A percentile compares a stretch with the other conserved stretches of the same genome.
phyloP scores from a whole-genome alignment of 2,329 filamentous ascomycete genomes.

The Fusarium ramigenum region DNA sequence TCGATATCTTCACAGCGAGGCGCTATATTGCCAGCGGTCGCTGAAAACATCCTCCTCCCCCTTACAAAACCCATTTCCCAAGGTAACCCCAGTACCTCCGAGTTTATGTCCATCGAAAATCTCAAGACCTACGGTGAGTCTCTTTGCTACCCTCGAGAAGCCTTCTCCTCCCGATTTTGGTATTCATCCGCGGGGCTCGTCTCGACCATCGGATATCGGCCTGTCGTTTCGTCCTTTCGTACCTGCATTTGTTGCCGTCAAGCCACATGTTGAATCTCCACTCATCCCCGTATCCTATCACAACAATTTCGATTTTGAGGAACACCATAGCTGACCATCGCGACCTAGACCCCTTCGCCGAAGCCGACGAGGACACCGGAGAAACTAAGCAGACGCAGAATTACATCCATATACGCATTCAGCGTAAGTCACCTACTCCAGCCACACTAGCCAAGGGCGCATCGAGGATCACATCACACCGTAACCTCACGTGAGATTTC shows the following conservation, averaged over 20 bases:
- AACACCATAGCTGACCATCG: conserved; percentile 6
- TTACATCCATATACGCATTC: conserved; percentile 99
- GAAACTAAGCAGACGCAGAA: conserved; percentile 95
- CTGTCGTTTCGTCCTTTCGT: conserved; percentile 17
- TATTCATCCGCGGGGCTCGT: background rate
- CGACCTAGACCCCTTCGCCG: conserved; percentile 95
- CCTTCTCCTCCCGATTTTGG: too few relatives aligned
- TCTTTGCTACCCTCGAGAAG: background rate
- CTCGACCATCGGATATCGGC: background rate
- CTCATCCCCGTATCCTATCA: conserved; percentile 10
- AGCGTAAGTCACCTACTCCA: conserved; percentile 71
- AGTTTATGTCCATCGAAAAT: conserved; percentile 99
- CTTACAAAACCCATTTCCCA: conserved; percentile 63
- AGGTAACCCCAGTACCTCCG: conserved; percentile 70
- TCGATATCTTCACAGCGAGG: conserved; percentile 54
- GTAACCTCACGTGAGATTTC: conserved; percentile 20
- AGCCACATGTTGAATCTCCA: conserved; percentile 32
- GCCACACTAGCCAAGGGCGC: conserved; percentile 1
- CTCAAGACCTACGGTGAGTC: conserved; percentile 91
- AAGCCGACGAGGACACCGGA: conserved; percentile 99
- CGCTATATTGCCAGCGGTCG: conserved; percentile 61
- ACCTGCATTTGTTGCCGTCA: conserved; percentile 40
- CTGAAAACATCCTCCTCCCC: conserved; percentile 51
- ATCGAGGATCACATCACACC: conserved; percentile 10
- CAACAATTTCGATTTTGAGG: background rate